These are phyloP conservation scores for Rosa hybrid DNA, from an alignment of 331 rosid species.

Conservation along the genomic window DNA sequence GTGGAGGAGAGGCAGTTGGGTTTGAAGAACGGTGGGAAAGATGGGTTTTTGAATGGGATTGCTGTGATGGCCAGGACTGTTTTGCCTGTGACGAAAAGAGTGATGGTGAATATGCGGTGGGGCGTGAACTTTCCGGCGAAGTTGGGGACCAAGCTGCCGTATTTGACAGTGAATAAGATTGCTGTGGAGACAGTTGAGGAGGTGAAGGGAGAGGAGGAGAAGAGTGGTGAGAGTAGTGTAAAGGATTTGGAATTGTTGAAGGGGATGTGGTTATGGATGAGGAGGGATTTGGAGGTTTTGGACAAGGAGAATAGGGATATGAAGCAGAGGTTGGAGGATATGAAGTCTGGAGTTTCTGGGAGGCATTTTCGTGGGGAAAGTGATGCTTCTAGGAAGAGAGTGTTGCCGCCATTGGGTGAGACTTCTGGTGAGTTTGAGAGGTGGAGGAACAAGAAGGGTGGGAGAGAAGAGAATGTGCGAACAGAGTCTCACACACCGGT, in stretches of 20 bases:
- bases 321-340: conserved; percentile 58
- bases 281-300: conserved; percentile 58
- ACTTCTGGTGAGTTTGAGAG: conserved; percentile 44
- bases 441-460: conserved; percentile 53
- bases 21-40: conserved; percentile 36
- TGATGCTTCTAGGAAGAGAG: conserved; percentile 31
- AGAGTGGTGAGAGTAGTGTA: conserved; percentile 20
- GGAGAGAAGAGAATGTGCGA: conserved; percentile 50
- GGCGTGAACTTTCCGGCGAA: conserved; percentile 56
- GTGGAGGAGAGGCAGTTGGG: conserved; percentile 31
- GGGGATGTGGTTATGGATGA: conserved; percentile 60
- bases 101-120: conserved; percentile 62
- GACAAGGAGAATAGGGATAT: conserved; percentile 75
- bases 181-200: conserved; percentile 59
- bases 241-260: conserved; percentile 56
- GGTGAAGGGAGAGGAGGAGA: conserved; percentile 21
- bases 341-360: conserved; percentile 40
- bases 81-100: conserved; percentile 53
- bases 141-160: conserved; percentile 50
- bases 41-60: conserved; percentile 47
- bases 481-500: conserved; percentile 18
- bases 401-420: conserved; percentile 25
- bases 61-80: conserved; percentile 66
- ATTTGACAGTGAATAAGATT: conserved; percentile 66
- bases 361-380: conserved; percentile 26